Evolutionary conservation across 1,139 yeast species (phyloP).

Genomic region (Suhomyces ambrosiae): DNA sequence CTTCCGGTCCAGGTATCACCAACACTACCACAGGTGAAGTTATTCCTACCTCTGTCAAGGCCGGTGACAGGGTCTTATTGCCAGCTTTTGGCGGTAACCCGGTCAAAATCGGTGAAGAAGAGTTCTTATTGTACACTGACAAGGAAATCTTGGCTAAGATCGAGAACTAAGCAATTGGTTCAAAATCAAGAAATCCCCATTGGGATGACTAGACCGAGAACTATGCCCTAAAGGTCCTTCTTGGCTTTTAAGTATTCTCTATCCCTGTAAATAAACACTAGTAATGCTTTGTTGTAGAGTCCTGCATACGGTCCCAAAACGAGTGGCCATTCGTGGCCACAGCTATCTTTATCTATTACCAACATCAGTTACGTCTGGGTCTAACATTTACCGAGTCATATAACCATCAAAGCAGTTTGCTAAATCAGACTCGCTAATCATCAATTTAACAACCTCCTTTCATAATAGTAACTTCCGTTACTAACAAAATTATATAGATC

Average conservation of each 20-base stretch:
- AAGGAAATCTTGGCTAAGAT: constrained; percentile 93
- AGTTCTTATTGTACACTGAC: constrained; percentile 80
- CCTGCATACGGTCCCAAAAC: constrained; percentile 5
- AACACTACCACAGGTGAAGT: constrained; percentile 63
- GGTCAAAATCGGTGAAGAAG: constrained; percentile 83
- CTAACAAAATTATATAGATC: not conserved
- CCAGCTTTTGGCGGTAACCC: constrained; percentile 90
- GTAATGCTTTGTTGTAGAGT: not conserved
- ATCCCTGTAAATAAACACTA: constrained; percentile 5
- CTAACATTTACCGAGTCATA: not conserved
- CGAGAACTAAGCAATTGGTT: constrained; percentile 28
- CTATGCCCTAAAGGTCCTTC: no score
- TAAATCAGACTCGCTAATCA: not conserved
- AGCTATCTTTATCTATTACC: not conserved
- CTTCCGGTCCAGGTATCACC: constrained; percentile 83
- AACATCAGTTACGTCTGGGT: not conserved
- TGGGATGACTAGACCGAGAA: no score
- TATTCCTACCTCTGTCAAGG: constrained; percentile 70
- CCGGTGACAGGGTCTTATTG: constrained; percentile 91
- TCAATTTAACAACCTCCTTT: not conserved
- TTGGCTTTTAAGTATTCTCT: not conserved
- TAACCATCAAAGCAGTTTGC: not conserved
- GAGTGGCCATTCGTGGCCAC: constrained; percentile 4
- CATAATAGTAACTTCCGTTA: not conserved
- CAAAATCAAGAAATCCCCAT: no score